Percentiles rank a stretch among this genome's conserved stretches.
These are phyloP conservation scores for Xerocomellus dryophilus DNA, from an alignment of 768 basidiomycete species.

Conservation along the genomic window DNA sequence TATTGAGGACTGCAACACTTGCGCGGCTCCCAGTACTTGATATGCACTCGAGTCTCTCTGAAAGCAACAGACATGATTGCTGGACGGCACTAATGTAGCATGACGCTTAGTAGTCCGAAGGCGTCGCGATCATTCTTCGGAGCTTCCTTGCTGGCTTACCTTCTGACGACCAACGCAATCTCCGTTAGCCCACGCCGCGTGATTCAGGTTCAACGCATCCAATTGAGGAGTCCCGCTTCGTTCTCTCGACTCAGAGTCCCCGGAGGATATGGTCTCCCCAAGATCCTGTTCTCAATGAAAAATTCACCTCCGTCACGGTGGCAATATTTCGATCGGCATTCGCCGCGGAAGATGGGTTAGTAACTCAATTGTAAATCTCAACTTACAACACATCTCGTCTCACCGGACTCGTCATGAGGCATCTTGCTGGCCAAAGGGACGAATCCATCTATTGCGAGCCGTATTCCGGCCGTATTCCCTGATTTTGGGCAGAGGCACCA, in stretches of 20 bases:
- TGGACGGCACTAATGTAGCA: background rate
- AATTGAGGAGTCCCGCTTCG: background rate
- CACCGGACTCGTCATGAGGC: too few species aligned
- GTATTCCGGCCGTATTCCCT: too few species aligned
- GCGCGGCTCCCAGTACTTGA: background rate
- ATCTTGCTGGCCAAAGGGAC: too few species aligned
- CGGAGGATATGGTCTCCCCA: background rate
- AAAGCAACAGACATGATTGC: background rate
- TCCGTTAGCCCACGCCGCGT: conserved; percentile 6
- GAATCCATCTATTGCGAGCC: too few species aligned
- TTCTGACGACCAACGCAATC: conserved; percentile 16
- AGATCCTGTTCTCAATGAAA: background rate
- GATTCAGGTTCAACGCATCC: background rate
- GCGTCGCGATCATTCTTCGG: conserved; percentile 15
- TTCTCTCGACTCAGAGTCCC: background rate
- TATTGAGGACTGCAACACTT: background rate
- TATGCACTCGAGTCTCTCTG: background rate
- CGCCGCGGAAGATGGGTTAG: too few species aligned
- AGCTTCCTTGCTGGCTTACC: conserved; percentile 15
- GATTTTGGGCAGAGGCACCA: too few species aligned
- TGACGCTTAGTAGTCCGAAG: conserved; percentile 13
- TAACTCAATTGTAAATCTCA: too few species aligned
- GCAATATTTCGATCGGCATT: too few species aligned
- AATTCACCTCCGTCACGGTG: background rate
- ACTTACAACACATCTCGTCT: too few species aligned